These are phyloP conservation scores for Phylloporus sp. DNA, from an alignment of 768 basidiomycete genomes.

Conservation along the genomic window DNA sequence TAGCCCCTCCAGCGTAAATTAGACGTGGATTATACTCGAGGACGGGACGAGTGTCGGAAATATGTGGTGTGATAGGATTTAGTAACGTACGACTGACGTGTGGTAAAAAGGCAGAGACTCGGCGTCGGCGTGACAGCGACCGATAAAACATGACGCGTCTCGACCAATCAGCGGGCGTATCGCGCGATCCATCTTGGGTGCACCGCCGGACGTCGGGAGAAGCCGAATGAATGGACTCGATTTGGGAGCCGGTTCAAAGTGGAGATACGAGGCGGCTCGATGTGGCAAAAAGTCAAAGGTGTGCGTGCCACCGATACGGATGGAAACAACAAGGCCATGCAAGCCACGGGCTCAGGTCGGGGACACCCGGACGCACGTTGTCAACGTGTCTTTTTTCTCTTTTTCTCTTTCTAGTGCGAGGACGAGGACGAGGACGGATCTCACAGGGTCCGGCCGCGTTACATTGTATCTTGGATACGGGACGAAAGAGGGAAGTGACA, in stretches of 20 bases:
- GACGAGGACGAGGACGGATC: constrained; percentile 20
- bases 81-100: constrained; percentile 16
- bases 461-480: constrained; percentile 12
- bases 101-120: neutral
- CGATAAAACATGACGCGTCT: neutral
- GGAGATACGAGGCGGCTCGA: constrained; percentile 22
- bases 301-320: constrained; percentile 7
- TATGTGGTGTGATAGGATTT: neutral
- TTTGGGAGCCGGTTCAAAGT: constrained; percentile 4
- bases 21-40: constrained; percentile 14
- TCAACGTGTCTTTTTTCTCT: constrained; percentile 6
- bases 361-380: constrained; percentile 2
- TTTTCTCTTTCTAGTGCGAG: neutral
- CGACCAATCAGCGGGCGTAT: constrained; percentile 15
- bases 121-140: neutral
- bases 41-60: constrained; percentile 9
- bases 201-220: constrained; percentile 25
- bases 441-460: constrained; percentile 12
- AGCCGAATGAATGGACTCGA: constrained; percentile 29
- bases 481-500: neutral
- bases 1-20: neutral
- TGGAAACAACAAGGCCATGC: constrained; percentile 16
- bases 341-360: constrained; percentile 12
- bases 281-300: constrained; percentile 6
- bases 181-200: constrained; percentile 20